Evolutionary conservation across 176 grass and related monocot species (phyloP), one percentile per base, ranked within the genome.

Genomic region (Pharus latifolius): DNA sequence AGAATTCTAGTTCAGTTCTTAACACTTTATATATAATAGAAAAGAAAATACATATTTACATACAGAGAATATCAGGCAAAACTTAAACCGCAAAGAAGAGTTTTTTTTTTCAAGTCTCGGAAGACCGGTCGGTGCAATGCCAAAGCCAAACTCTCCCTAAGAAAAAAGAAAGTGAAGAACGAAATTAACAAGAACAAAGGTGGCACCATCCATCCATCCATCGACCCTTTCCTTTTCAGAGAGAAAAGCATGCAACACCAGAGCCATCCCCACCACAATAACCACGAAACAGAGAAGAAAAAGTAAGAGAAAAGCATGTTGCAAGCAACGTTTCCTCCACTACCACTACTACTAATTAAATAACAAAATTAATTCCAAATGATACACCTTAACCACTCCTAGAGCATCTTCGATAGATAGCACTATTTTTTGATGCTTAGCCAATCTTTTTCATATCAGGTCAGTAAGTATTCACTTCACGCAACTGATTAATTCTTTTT

Each of bases 241-340:
- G 29, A 29, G 47, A 70, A 63, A 77, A 22, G 65, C 72, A 76
- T 28, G 72, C 80, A 30, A 32, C 33, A 67, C 26, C 60, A 38
- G 35, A 56, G 48, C 56, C 56, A 49, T 29, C 30, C 53, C 52
- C 62, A 51, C 45, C 41, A 3, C 6, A 24, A 31, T 0, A 23
- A 10, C 5, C 43, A 38, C 15, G 22, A 8, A 5, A 9, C 35
- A 28, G 17, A 56, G 10, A 19, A 43, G 29, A n/a, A 37, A 62
- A 62, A 24, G n/a, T 10, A 3, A 29, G 9, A 7, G 13, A 37
- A 6, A 27, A 2, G 35, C 65, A 10, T 5, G 62, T 11, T 3
- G 53, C n/a, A 18, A 62, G 20, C 50, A 58, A 78, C 74, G 67
- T 84, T 61, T 14, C 75, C 32, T 67, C 60, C 82, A 54, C 59